Evolutionary conservation across 768 basidiomycete species (phyloP).

Genomic region (Pleurotus ostreatus): DNA sequence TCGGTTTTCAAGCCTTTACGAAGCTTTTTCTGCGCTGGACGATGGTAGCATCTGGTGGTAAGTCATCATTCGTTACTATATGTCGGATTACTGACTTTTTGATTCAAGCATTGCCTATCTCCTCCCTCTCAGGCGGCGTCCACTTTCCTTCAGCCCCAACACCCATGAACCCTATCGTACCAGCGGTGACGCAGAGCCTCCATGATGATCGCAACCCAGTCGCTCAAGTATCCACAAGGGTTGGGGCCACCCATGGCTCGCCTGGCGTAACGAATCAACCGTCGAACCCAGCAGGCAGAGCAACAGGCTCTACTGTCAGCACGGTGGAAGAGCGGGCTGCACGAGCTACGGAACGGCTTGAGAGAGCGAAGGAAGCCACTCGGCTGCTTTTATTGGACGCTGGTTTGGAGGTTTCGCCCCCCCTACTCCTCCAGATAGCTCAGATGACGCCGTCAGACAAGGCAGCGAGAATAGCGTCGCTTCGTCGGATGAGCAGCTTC

Average conservation of each 20-base stretch:
- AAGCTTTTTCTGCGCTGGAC: not conserved
- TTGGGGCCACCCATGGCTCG: not conserved
- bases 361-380: not conserved
- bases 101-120: not conserved
- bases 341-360: not conserved
- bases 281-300: not conserved
- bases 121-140: not conserved
- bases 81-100: not conserved
- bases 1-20: not conserved
- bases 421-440: not conserved
- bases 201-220: too few relatives aligned
- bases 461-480: not conserved
- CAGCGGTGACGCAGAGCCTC: too few relatives aligned
- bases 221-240: too few relatives aligned
- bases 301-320: not conserved
- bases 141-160: not conserved
- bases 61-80: not conserved
- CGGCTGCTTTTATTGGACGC: not conserved
- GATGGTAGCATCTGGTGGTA: not conserved
- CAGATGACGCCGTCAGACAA: not conserved
- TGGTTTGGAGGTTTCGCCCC: not conserved
- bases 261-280: not conserved
- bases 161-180: too few relatives aligned
- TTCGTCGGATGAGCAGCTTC: not conserved
- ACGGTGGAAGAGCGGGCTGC: not conserved